Evolutionary conservation across 1,139 yeast genomes (phyloP).

Genomic region (Scheffersomyces quercinus): DNA sequence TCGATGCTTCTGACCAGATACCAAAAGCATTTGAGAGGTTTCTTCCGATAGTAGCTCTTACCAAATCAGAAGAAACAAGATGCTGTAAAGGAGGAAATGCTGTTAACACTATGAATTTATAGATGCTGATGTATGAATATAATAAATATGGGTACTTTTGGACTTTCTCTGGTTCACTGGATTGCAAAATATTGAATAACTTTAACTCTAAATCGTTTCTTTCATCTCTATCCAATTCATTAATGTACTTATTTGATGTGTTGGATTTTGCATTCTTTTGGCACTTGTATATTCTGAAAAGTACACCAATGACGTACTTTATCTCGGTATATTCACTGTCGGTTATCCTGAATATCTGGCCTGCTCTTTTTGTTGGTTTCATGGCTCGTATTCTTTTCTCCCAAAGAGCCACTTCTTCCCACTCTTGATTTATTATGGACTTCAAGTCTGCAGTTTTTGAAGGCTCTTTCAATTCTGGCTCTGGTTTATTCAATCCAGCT

Average conservation of each 20-base stretch:
- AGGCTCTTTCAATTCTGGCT: slow-evolving; percentile 17
- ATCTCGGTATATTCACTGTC: slow-evolving; percentile 41
- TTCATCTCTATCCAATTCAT: slow-evolving; percentile 12
- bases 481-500: slow-evolving; percentile 24
- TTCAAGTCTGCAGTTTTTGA: slow-evolving; percentile 26
- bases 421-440: slow-evolving; percentile 21
- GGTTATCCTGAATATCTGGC: slow-evolving; percentile 33
- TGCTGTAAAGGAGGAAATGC: slow-evolving; percentile 40
- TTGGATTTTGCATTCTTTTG: slow-evolving; percentile 2
- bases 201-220: slow-evolving; percentile 19
- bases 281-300: slow-evolving; percentile 25
- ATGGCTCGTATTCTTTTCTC: slow-evolving; percentile 23
- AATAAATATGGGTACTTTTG: slow-evolving; percentile 51
- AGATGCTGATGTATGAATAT: slow-evolving; percentile 51
- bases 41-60: slow-evolving; percentile 57
- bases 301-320: slow-evolving; percentile 35
- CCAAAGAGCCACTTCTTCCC: slow-evolving; percentile 40
- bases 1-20: slow-evolving; percentile 54
- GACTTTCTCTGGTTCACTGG: slow-evolving; percentile 55
- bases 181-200: slow-evolving; percentile 50
- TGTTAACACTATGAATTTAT: slow-evolving; percentile 47
- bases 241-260: slow-evolving; percentile 5
- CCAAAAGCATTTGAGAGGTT: slow-evolving; percentile 79
- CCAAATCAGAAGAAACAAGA: slow-evolving; percentile 36
- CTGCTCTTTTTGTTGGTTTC: slow-evolving; percentile 29